Percentiles rank a stretch among this genome's conserved stretches.
phyloP scores from a whole-genome alignment of 1,284 basidiomycete species.

The Rhodofomes roseus region DNA sequence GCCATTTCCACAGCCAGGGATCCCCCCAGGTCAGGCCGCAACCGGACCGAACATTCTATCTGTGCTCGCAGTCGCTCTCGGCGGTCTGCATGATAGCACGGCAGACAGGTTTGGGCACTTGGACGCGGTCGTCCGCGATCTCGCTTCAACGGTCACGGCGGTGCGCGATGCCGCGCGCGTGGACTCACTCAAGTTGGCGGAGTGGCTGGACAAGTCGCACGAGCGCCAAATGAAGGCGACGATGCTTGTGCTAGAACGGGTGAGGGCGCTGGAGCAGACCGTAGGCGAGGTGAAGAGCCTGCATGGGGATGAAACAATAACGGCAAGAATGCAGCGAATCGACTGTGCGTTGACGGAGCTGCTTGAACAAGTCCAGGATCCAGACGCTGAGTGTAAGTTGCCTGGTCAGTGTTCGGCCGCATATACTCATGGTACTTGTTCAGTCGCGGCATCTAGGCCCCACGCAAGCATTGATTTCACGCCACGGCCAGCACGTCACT shows the following conservation, averaged over 20 bases:
- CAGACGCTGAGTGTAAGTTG: slow-evolving; percentile 1
- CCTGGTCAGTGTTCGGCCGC: neutral
- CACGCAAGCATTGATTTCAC: neutral
- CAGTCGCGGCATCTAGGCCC: neutral
- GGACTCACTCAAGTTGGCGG: slow-evolving; percentile 6
- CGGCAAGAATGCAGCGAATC: slow-evolving; percentile 3
- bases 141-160: neutral
- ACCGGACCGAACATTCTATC: neutral
- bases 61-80: slow-evolving; percentile 1
- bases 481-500: neutral
- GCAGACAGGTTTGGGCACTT: neutral
- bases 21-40: neutral
- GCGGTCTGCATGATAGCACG: slow-evolving; percentile 4
- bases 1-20: neutral
- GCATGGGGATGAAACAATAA: slow-evolving; percentile 1
- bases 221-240: slow-evolving; percentile 6
- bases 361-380: slow-evolving; percentile 2
- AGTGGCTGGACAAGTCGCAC: slow-evolving; percentile 8
- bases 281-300: neutral
- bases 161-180: neutral
- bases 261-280: neutral
- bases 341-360: slow-evolving; percentile 7
- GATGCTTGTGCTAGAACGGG: neutral
- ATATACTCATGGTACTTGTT: neutral
- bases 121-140: neutral